Evolutionary conservation across 495 filamentous ascomycete species (phyloP), one percentile per base, ranked within the genome.

Genomic region (Jackrogersella minutella): DNA sequence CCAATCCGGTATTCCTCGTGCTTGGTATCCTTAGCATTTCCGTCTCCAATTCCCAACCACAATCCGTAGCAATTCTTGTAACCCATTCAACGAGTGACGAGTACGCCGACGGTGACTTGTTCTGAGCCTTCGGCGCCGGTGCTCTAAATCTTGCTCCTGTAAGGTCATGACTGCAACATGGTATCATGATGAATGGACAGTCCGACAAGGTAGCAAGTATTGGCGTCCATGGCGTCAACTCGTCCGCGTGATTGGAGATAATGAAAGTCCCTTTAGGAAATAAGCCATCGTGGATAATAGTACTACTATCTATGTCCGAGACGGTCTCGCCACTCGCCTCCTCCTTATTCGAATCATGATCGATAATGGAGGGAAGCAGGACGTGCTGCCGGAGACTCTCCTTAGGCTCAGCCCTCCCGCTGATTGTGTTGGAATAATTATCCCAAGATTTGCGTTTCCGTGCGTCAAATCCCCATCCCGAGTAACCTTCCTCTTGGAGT

Each of bases 191-290:
- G 69, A 97, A 99, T 0, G 93, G 90, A 49, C 84, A 89, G 13
- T 84, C 68, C 16, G 91, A 91, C 1, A 91, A 79, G 26, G 87
- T 85, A 26, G 93, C 92, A 41, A 99, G 84, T 30, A 97, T 84
- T 1, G 95, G 96, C 0, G 96, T 97, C 95, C 95, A 99, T 3
- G 91, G 84, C 1, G 96, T 98, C 9, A 99, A 81, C 77, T 99
- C 93, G 73, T 99, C 95, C 17, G 95, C 92, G 72, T 98, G 95
- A 71, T 98, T 98, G 40, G 92, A 94, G 62, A 99, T 93, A 54
- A 99, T 90, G 70, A 99, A 99, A 0, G 92, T 96, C 26, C 87
- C 87, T 26, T 76, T 71, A 0, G 85, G 84, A 72, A 97, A 97
- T 34, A 81, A 70, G 41, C 93, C 95, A 30, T 90, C 80, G 64